Conservation (phyloP, 805 yeast species). For the Teunomyces barrocoloradensis region DNA sequence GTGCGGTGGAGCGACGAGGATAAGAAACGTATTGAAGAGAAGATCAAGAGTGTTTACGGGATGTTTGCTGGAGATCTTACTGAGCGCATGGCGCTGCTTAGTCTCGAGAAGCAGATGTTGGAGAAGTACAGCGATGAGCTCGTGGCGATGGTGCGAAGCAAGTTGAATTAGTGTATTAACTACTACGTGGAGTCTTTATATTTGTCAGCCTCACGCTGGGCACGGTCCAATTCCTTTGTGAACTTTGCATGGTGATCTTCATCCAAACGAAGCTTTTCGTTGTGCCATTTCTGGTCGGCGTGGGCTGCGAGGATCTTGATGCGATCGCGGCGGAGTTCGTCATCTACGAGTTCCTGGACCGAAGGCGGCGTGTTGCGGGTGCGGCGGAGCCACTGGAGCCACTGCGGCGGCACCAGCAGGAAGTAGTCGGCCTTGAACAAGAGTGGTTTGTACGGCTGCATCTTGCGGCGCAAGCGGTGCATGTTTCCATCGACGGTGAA, state of each 20-base stretch:
- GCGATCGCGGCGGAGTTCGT: conserved; percentile 52
- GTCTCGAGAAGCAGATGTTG: conserved; percentile 11
- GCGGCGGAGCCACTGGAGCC: conserved; percentile 79
- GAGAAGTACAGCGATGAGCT: conserved; percentile 39
- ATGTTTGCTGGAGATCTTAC: conserved; percentile 11
- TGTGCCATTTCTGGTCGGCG: conserved; percentile 42
- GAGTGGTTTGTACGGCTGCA: conserved; percentile 51
- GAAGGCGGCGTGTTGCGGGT: conserved; percentile 62
- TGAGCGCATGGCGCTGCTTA: neutral
- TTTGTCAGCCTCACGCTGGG: conserved; percentile 10
- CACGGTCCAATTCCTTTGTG: conserved; percentile 29
- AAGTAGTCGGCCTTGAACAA: conserved; percentile 58
- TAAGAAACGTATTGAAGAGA: conserved; percentile 14
- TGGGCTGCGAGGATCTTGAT: conserved; percentile 50
- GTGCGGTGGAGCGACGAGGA: conserved; percentile 9
- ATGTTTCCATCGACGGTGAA: conserved; percentile 55
- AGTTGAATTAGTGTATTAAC: conserved; percentile 9
- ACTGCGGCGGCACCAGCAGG: conserved; percentile 60
- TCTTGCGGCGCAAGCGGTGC: conserved; percentile 57
- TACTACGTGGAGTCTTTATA: no score
- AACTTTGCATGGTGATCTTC: conserved; percentile 30
- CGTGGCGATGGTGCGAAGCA: conserved; percentile 26
- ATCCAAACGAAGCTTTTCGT: conserved; percentile 35
- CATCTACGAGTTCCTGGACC: conserved; percentile 57
- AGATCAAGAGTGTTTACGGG: conserved; percentile 17